Conservation (phyloP, 1,139 yeast species). For the Zygosaccharomyces pseudobailii region DNA sequence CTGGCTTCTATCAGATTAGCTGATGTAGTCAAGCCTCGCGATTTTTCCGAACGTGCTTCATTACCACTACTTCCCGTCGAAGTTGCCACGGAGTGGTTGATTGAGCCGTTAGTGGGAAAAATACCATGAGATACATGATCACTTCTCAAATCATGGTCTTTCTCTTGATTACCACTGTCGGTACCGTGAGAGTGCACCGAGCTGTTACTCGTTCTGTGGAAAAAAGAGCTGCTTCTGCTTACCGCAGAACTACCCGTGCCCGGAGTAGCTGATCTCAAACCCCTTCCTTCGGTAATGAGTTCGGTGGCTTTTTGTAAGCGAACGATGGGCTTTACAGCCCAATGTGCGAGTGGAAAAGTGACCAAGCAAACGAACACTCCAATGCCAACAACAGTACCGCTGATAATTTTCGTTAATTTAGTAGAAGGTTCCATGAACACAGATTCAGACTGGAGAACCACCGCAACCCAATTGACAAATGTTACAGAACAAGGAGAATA, state of each 20-base stretch:
- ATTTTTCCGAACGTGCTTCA: constrained; percentile 18
- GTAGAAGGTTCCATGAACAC: constrained; percentile 61
- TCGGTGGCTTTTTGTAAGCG: constrained; percentile 82
- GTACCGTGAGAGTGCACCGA: constrained; percentile 14
- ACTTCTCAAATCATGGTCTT: background rate
- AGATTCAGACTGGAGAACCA: constrained; percentile 59
- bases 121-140: constrained; percentile 3
- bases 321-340: constrained; percentile 81
- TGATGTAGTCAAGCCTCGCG: constrained; percentile 34
- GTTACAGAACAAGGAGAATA: constrained; percentile 52
- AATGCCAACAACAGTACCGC: constrained; percentile 75
- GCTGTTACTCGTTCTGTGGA: constrained; percentile 12
- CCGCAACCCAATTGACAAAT: constrained; percentile 66
- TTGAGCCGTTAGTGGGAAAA: constrained; percentile 10
- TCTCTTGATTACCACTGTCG: constrained; percentile 6
- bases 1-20: constrained; percentile 40
- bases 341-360: constrained; percentile 79
- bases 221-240: constrained; percentile 22
- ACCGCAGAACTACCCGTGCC: constrained; percentile 12
- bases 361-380: constrained; percentile 69
- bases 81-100: constrained; percentile 10
- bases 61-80: constrained; percentile 12
- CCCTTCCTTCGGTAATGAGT: constrained; percentile 41
- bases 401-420: constrained; percentile 59
- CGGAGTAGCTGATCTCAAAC: constrained; percentile 27